A percentile compares a stretch with the other conserved stretches of the same genome.
phyloP scores from a whole-genome alignment of 2,329 filamentous ascomycete species.

The Nigrospora sphaerica region DNA sequence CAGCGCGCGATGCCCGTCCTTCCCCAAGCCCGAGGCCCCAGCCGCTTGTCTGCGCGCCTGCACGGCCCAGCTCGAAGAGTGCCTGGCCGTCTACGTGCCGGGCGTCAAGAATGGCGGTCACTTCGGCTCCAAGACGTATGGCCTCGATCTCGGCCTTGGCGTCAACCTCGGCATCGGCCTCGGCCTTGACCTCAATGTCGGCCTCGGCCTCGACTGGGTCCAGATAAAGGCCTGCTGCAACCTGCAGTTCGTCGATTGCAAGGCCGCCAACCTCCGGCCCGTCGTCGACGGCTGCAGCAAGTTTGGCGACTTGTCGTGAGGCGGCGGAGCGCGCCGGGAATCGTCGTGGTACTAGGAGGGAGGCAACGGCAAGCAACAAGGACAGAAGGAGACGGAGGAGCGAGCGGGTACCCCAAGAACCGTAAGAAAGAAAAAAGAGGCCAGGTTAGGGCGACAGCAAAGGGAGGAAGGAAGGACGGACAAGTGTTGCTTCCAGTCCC shows the following conservation, averaged over 20 bases:
- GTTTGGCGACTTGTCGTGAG: neutral
- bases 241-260: neutral
- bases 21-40: conserved; percentile 25
- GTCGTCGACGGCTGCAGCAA: neutral
- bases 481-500: too few species aligned
- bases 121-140: conserved; percentile 11
- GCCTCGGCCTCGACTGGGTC: neutral
- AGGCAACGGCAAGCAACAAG: neutral
- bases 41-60: conserved; percentile 45
- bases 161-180: neutral
- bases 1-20: conserved; percentile 35
- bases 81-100: conserved; percentile 39
- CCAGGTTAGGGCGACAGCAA: too few species aligned
- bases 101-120: conserved; percentile 31
- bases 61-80: conserved; percentile 43
- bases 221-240: neutral
- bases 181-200: neutral
- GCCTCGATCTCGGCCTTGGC: neutral
- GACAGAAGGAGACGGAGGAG: neutral
- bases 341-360: neutral
- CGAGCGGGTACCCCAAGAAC: neutral
- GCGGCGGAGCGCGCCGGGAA: too few species aligned
- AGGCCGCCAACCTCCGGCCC: neutral
- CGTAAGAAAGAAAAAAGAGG: conserved; percentile 4
- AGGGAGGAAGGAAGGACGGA: too few species aligned